Percentiles rank a stretch among this genome's conserved stretches.
These are phyloP conservation scores for Moricandia arvensis DNA, from an alignment of 345 rosid genomes.

Conservation along the genomic window DNA sequence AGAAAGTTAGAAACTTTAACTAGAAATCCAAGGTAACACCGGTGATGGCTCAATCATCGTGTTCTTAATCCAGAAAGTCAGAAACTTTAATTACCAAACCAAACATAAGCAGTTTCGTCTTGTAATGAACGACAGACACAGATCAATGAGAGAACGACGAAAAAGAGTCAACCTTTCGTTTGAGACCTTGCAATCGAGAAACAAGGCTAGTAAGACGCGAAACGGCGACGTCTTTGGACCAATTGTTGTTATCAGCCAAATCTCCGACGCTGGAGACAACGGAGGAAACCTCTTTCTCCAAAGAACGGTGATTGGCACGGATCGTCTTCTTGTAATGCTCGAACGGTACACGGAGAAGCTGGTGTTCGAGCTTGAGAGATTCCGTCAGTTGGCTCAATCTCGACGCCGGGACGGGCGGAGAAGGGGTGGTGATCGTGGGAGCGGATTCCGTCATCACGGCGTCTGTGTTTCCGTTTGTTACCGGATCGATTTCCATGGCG, in stretches of 20 bases:
- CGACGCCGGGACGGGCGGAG: slow-evolving; percentile 46
- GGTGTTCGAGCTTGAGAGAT: slow-evolving; percentile 87
- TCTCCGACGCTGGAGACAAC: slow-evolving; percentile 62
- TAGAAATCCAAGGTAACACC: slow-evolving; percentile 5
- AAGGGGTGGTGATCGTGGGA: slow-evolving; percentile 24
- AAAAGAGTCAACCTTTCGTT: slow-evolving; percentile 62
- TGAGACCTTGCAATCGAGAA: slow-evolving; percentile 91
- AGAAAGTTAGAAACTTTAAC: no score
- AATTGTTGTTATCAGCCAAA: slow-evolving; percentile 53
- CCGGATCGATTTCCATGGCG: slow-evolving; percentile 51
- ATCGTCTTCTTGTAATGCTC: slow-evolving; percentile 93
- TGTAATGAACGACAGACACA: no score
- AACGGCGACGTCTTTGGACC: slow-evolving; percentile 67
- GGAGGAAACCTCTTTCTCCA: slow-evolving; percentile 78
- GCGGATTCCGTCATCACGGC: slow-evolving; percentile 32
- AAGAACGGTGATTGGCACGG: slow-evolving; percentile 70
- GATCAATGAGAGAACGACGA: no score
- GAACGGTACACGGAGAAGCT: slow-evolving; percentile 86
- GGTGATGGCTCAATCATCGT: background rate
- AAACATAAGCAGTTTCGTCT: no score
- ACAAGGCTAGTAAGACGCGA: slow-evolving; percentile 73
- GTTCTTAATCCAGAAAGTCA: background rate
- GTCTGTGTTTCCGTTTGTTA: slow-evolving; percentile 46
- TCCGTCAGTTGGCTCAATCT: slow-evolving; percentile 66
- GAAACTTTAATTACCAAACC: background rate